Evolutionary conservation across 805 yeast genomes (phyloP), one percentile per base, ranked within the genome.

Genomic region (Metschnikowia lochheadii): DNA sequence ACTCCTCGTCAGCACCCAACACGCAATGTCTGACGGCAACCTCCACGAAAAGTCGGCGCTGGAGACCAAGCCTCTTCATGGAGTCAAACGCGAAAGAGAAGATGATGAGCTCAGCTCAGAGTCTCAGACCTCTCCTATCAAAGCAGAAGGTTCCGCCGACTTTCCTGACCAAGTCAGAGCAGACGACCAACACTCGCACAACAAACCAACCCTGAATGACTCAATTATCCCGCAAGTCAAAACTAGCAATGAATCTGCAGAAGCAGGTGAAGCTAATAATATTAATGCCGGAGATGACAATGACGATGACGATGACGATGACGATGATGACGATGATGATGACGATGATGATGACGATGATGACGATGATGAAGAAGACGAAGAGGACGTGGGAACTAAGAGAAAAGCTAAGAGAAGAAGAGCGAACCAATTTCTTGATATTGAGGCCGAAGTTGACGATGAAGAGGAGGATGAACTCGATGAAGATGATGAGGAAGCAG

Each of bases 381-480:
- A 70, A 2, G 87, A 79, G 1, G 85, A 78, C 13, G 77, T 71
- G 5, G 79, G 74, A 5, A 68, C 70, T n/a, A 76, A 75, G 5
- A 73, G 77, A 41, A 69, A 72, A 44, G 72, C 72, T 52, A 78
- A 73, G 55, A 72, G 77, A 63, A 71, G 80, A 62, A 64, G 72
- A 46, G 78, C 77, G 74, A 92, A 92, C 68, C 91, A 87, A 76
- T 94, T 90, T 68, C 78, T 94, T 70, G 99, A 94, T 87, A 96
- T 94, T 49, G 98, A 94, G 76, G 99, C 97, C 52, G 98, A 92
- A 68, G 99, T 94, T 51, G 96, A 92, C 67, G 98, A 92, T 54
- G 98, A 94, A 58, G 98, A 94, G 49, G 98, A 92, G 57, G 95
- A 87, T 40, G 82, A 84, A 31, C 92, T 89, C 55, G 98, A 91